phyloP scores from a whole-genome alignment of 2,329 filamentous ascomycete species.

The Fusarium agapanthi region DNA sequence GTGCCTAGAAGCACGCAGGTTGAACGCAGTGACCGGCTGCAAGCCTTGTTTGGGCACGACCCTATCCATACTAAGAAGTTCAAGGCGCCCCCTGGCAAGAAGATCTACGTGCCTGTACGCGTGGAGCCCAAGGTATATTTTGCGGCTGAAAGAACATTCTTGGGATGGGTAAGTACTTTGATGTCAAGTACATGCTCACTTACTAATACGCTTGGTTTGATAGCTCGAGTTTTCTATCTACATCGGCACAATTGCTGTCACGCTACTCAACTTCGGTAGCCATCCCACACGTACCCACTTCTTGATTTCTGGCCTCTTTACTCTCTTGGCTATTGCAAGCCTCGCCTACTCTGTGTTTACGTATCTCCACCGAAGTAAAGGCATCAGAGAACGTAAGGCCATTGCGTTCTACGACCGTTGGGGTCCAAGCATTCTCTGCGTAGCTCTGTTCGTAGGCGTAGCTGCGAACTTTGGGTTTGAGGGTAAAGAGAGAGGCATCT shows the following conservation, averaged over 20 bases:
- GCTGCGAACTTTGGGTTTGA: conserved; percentile 83
- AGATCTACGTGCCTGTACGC: conserved; percentile 93
- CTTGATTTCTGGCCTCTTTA: conserved; percentile 79
- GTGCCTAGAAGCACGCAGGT: conserved; percentile 64
- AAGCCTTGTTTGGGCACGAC: conserved; percentile 62
- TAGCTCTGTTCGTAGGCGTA: conserved; percentile 77
- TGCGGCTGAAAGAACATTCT: conserved; percentile 93
- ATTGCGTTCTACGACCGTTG: conserved; percentile 91
- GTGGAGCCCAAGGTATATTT: conserved; percentile 99
- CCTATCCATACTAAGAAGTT: conserved; percentile 68
- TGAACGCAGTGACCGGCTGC: conserved; percentile 63
- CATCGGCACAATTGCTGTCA: conserved; percentile 85
- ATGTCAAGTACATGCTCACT: not conserved
- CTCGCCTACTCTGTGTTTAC: conserved; percentile 85
- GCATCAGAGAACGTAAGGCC: conserved; percentile 84
- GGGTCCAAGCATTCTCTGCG: conserved; percentile 82
- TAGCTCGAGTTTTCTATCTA: conserved; percentile 96
- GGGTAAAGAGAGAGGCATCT: conserved; percentile 67
- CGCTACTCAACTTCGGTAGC: conserved; percentile 81
- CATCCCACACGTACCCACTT: conserved; percentile 68
- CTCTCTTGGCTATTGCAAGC: conserved; percentile 77
- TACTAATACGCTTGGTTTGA: conserved; percentile 22
- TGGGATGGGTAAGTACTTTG: conserved; percentile 78
- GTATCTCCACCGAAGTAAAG: conserved; percentile 87
- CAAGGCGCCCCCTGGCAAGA: conserved; percentile 82